Evolutionary conservation across 164 flowering plant species (phyloP).

Genomic region (Hamamelis virginiana): DNA sequence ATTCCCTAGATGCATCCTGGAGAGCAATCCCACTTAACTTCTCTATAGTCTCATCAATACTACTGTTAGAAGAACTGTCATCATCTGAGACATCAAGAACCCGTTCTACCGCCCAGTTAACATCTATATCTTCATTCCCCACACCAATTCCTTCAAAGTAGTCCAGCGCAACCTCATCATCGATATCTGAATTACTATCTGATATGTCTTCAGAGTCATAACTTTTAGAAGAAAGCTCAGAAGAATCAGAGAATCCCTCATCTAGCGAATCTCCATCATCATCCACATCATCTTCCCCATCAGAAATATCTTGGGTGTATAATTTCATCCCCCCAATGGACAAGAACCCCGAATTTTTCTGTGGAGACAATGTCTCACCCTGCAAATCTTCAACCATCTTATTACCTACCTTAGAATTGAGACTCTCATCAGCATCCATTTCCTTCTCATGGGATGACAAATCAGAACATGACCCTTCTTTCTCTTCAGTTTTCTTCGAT

Average conservation of each 20-base stretch:
- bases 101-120: conserved; percentile 47
- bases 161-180: conserved; percentile 78
- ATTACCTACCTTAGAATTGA: conserved; percentile 2
- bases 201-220: conserved; percentile 36
- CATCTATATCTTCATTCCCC: conserved; percentile 35
- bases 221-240: conserved; percentile 35
- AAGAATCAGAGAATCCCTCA: conserved; percentile 37
- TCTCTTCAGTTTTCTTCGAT: conserved; percentile 29
- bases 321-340: conserved; percentile 75
- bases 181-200: conserved; percentile 65
- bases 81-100: conserved; percentile 41
- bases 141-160: conserved; percentile 92
- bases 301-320: conserved; percentile 73
- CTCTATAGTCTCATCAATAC: conserved; percentile 42
- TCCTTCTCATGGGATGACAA: conserved; percentile 31
- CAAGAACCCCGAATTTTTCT: conserved; percentile 68
- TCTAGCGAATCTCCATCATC: conserved; percentile 16
- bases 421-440: conserved; percentile 22
- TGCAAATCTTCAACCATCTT: conserved; percentile 22
- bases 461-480: conserved; percentile 22
- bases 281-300: conserved; percentile 54
- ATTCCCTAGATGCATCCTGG: conserved; percentile 64
- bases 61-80: conserved; percentile 39
- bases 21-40: conserved; percentile 64
- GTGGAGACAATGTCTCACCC: conserved; percentile 14